Evolutionary conservation across 2,329 filamentous ascomycete species (phyloP).

Genomic region (Blastomyces gilchristii): DNA sequence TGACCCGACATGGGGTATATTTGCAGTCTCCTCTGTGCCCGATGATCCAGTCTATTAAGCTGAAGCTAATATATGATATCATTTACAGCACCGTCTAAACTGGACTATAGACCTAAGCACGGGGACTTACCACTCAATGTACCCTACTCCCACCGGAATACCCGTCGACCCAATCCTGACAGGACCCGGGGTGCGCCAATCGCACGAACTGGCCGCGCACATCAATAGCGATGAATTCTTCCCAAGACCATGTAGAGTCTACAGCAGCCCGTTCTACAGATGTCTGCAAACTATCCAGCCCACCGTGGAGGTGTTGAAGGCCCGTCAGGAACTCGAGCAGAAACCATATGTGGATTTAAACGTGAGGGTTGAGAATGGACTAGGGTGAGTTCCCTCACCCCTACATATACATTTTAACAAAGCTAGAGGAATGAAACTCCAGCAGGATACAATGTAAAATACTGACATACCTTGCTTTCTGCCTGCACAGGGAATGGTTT

Average conservation of each 20-base stretch:
- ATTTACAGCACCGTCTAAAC: constrained; percentile 68
- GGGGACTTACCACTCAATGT: constrained; percentile 62
- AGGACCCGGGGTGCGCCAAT: constrained; percentile 74
- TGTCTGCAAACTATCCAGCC: constrained; percentile 77
- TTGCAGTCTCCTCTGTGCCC: neutral
- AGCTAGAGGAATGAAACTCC: neutral
- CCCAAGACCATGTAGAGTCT: constrained; percentile 47
- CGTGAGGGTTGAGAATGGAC: constrained; percentile 43
- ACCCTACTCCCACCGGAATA: constrained; percentile 77
- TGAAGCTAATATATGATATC: neutral
- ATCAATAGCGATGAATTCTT: constrained; percentile 22
- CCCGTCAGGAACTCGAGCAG: constrained; percentile 24
- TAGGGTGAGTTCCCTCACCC: constrained; percentile 35
- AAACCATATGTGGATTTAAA: constrained; percentile 25
- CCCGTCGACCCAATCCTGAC: constrained; percentile 80
- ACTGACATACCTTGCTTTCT: neutral
- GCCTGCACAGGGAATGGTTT: constrained; percentile 66
- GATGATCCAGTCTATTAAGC: neutral
- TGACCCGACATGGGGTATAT: constrained; percentile 65
- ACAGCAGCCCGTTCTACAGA: constrained; percentile 77
- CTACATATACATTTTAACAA: neutral
- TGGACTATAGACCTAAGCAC: constrained; percentile 77
- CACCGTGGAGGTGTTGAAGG: constrained; percentile 35
- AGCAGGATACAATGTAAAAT: neutral
- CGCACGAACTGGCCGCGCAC: constrained; percentile 57